Evolutionary conservation across 2,329 filamentous ascomycete genomes (phyloP).

Genomic region (Stagonosporopsis rhizophila): DNA sequence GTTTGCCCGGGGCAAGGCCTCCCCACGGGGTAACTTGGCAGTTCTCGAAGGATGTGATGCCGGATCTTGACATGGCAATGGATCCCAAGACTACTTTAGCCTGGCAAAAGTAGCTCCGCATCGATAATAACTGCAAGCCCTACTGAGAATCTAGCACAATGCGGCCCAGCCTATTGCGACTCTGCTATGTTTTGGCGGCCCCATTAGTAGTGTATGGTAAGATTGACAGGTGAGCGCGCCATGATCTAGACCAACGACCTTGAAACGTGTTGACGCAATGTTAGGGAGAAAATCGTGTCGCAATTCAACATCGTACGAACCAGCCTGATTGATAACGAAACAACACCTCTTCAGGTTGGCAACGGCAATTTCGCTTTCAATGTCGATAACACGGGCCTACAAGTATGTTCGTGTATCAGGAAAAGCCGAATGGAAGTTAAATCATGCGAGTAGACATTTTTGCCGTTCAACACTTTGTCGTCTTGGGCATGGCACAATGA

Average conservation of each 20-base stretch:
- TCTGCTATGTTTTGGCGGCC: background rate
- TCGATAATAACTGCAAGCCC: background rate
- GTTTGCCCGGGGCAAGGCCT: conserved; percentile 20
- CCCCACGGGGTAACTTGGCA: conserved; percentile 1
- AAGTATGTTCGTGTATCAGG: conserved; percentile 32
- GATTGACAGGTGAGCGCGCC: conserved; percentile 24
- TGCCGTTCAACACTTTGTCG: conserved; percentile 50
- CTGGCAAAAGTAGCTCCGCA: background rate
- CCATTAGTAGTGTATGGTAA: conserved; percentile 2
- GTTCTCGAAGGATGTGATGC: background rate
- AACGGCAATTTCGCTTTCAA: conserved; percentile 58
- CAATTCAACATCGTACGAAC: conserved; percentile 31
- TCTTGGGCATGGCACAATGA: conserved; percentile 56
- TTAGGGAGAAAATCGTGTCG: conserved; percentile 25
- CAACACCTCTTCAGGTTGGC: conserved; percentile 59
- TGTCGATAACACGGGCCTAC: conserved; percentile 55
- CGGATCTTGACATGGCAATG: background rate
- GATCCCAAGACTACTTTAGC: background rate
- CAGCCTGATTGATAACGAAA: conserved; percentile 43
- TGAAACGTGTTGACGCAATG: background rate
- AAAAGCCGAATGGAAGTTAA: background rate
- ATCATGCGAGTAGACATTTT: conserved; percentile 37
- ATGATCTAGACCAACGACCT: fast-evolving
- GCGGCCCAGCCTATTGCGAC: background rate
- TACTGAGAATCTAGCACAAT: background rate